Percentiles rank a stretch among this genome's conserved stretches.
phyloP scores from a whole-genome alignment of 2,329 filamentous ascomycete species.

The Aschersonia sp. region DNA sequence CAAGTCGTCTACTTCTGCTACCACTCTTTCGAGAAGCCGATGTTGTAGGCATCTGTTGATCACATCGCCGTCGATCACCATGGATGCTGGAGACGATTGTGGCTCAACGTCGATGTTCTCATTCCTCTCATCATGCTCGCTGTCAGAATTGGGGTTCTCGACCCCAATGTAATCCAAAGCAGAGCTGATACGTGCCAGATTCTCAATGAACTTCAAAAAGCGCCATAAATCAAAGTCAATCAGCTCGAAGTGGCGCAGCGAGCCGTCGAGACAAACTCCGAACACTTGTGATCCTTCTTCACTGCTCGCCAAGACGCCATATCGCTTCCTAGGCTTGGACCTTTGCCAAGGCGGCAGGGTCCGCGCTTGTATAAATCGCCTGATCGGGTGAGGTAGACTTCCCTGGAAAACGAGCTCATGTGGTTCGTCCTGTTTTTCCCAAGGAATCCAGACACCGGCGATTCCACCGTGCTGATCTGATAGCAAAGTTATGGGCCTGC shows the following conservation, averaged over 20 bases:
- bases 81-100: constrained; percentile 25
- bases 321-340: constrained; percentile 17
- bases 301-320: constrained; percentile 27
- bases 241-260: constrained; percentile 54
- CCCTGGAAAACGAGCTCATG: constrained; percentile 39
- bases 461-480: constrained; percentile 32
- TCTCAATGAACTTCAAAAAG: constrained; percentile 60
- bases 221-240: constrained; percentile 48
- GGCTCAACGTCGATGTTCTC: constrained; percentile 18
- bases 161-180: constrained; percentile 3
- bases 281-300: constrained; percentile 37
- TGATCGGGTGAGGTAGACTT: constrained; percentile 38
- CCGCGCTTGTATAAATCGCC: constrained; percentile 37
- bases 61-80: constrained; percentile 57
- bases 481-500: constrained; percentile 29
- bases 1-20: constrained; percentile 16
- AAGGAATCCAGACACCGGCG: constrained; percentile 35
- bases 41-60: constrained; percentile 37
- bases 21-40: constrained; percentile 27
- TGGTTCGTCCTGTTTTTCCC: constrained; percentile 22
- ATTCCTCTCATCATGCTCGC: constrained; percentile 6
- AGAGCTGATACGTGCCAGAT: constrained; percentile 24
- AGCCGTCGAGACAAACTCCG: constrained; percentile 55
- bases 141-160: too few relatives aligned
- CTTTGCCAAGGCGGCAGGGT: constrained; percentile 38